Base-by-base conservation (phyloP, 2,329 filamentous ascomycete species). In the Aspergillus phoenicis region DNA sequence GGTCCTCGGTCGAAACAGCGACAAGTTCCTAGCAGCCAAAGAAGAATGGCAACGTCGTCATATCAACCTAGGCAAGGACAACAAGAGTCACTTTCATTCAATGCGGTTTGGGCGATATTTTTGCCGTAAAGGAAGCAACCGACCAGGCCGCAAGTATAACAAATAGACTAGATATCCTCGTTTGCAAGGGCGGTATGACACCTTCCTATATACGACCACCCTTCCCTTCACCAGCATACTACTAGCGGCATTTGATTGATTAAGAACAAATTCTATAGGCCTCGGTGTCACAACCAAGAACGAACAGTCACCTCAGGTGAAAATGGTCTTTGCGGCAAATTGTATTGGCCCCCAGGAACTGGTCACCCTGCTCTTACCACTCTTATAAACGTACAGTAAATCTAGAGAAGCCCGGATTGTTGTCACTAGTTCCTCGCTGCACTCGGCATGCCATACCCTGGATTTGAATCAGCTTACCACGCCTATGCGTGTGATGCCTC, bases 1-100 rank as follows among this genome's bases (percentile, higher is more conserved):
- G 53, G 60, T 76, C 49, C 39, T 76, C 56, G 70, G 68, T 13
- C 66, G 71, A 52, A 70, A 57, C 54, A 59, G 65, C 17, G 52
- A 59, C 39, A 72, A 68, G 43, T 74, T 64, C 49, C 43, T 58
- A 8, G 62, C 53, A 22, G 68, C 72, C 17, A 62, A 62, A n/a
- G 52, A 66, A 38, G 62, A 67, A 64, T 74, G 72, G 71, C 56
- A 56, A 28, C 33, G 57, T 8, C 59, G 60, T 24, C 41, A 61
- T 39, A 67, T 70, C 45, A 51, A 48, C 10, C 59, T 68, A 8
- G 61, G 49, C 1, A 64, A 73, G 11, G 53, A 65, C 15, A 61
- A 68, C 24, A 45, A 28, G 28, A 52, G 61, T 68, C 8, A 52
- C 63, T 15, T 75, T 74, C 48, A 53, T 75, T n/a, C 55, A 62